A percentile compares a stretch with the other conserved stretches of the same genome.
phyloP scores from a whole-genome alignment of 306 rosid species.

The Macrotyloma uniflorum region DNA sequence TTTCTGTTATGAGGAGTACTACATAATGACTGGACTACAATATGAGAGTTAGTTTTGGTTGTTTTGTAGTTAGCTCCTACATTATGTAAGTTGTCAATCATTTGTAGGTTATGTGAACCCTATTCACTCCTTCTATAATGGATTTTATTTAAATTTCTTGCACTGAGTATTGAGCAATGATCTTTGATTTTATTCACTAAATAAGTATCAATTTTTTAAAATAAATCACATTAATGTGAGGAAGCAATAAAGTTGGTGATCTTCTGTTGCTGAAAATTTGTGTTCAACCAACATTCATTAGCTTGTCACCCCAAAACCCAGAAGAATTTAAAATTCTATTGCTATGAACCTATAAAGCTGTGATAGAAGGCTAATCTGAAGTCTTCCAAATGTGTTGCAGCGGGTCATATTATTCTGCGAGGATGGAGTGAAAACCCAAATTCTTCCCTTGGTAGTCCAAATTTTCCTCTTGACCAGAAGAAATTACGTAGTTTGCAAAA shows the following conservation, averaged over 20 bases:
- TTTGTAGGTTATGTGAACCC: constrained; percentile 9
- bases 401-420: constrained; percentile 92
- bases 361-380: constrained; percentile 22
- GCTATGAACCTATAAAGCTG: neutral
- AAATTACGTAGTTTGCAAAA: constrained; percentile 56
- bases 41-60: constrained; percentile 34
- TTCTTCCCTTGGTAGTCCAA: constrained; percentile 46
- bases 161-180: neutral
- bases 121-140: neutral
- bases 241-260: neutral
- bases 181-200: neutral
- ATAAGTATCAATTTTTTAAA: neutral
- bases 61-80: constrained; percentile 29
- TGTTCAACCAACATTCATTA: neutral
- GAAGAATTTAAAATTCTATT: neutral
- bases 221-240: neutral
- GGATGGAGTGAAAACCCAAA: constrained; percentile 81
- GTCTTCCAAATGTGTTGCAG: constrained; percentile 56
- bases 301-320: neutral
- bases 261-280: neutral
- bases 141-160: neutral
- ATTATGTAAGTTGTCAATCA: constrained; percentile 31
- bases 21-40: constrained; percentile 36
- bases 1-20: constrained; percentile 35
- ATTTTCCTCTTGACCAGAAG: constrained; percentile 59